phyloP scores from a whole-genome alignment of 225 moss, liverwort and hornwort genomes.

The Ulota crispa region DNA sequence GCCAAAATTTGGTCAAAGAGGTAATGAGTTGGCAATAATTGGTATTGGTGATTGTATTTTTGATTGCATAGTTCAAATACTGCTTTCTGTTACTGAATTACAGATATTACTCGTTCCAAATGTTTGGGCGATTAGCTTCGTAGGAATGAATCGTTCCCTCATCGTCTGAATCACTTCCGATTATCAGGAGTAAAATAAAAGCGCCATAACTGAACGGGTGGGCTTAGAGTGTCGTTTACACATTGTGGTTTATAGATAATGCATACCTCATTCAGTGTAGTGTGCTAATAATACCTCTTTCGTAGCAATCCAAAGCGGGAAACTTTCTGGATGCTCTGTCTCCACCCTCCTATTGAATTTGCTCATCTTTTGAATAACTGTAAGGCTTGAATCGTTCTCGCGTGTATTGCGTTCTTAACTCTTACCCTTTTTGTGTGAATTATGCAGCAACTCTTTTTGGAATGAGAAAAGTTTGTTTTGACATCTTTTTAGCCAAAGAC shows the following conservation, averaged over 20 bases:
- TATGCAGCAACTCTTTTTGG: neutral
- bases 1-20: constrained; percentile 29
- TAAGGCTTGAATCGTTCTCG: constrained; percentile 12
- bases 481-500: neutral
- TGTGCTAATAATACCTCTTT: neutral
- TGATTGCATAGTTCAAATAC: neutral
- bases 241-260: neutral
- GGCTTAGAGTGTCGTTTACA: neutral
- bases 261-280: neutral
- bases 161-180: constrained; percentile 5
- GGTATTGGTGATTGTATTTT: neutral
- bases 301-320: neutral
- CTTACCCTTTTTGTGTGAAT: neutral
- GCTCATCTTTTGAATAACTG: constrained; percentile 4
- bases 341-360: constrained; percentile 1
- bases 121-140: constrained; percentile 1
- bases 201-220: neutral
- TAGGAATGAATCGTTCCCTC: neutral
- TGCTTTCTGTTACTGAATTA: constrained; percentile 1
- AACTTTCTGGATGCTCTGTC: constrained; percentile 3
- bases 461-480: neutral
- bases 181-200: neutral
- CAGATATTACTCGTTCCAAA: constrained; percentile 6
- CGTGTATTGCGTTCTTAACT: constrained; percentile 5
- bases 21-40: constrained; percentile 29